phyloP scores from a whole-genome alignment of 345 rosid species.

The Eucalyptus microcorys region DNA sequence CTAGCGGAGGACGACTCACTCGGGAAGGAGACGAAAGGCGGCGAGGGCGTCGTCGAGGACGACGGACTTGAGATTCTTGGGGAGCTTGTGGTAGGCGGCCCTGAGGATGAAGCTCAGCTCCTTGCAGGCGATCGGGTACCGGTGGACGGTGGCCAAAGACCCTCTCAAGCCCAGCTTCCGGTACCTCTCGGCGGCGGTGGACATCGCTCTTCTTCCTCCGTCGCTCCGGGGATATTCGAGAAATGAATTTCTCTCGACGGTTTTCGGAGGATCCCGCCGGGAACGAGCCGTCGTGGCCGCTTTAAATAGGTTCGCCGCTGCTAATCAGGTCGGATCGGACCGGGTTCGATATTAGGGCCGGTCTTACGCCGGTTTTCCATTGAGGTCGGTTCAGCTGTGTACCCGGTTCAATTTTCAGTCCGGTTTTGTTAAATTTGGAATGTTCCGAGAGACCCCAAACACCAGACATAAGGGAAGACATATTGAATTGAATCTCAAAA shows the following conservation, averaged over 20 bases:
- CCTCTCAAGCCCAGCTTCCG: slow-evolving; percentile 30
- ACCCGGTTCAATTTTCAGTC: not conserved
- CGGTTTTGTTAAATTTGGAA: not conserved
- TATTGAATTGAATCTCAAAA: not conserved
- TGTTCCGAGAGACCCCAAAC: not conserved
- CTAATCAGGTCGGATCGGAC: not conserved
- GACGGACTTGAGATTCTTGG: slow-evolving; percentile 49
- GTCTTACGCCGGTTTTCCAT: not conserved
- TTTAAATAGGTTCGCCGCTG: not conserved
- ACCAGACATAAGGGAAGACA: fast-evolving
- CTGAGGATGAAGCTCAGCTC: slow-evolving; percentile 54
- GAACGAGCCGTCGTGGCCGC: not conserved
- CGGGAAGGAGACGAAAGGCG: slow-evolving; percentile 71
- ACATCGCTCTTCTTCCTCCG: slow-evolving; percentile 8
- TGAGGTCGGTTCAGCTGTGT: not conserved
- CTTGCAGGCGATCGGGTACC: slow-evolving; percentile 55
- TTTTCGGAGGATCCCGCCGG: not conserved
- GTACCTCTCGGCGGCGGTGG: slow-evolving; percentile 38
- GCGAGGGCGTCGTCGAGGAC: slow-evolving; percentile 56
- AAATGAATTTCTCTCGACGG: not conserved
- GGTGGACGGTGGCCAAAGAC: slow-evolving; percentile 24
- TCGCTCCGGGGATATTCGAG: not conserved
- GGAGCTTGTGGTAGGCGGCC: slow-evolving; percentile 30
- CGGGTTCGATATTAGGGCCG: not conserved
- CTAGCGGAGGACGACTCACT: slow-evolving; percentile 16